These are phyloP conservation scores for Symbiodinium pilosum DNA, from an alignment of 73 alveolate species.

Conservation along the genomic window DNA sequence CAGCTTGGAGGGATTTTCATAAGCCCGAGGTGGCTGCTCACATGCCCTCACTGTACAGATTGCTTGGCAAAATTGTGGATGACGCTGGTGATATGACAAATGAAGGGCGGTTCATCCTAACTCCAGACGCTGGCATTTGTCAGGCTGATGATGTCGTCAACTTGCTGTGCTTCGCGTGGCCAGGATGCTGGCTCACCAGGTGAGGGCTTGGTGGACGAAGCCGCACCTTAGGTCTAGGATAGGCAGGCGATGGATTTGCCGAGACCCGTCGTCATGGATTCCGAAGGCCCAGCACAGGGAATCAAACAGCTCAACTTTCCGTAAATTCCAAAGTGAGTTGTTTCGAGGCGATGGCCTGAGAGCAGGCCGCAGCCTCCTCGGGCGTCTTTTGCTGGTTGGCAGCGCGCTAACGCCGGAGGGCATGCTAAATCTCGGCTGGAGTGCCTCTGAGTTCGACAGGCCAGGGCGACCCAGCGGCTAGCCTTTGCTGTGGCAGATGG, in stretches of 20 bases:
- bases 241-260: constrained; percentile 5
- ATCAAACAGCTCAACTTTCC: too few relatives aligned
- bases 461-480: not conserved
- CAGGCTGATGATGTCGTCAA: too few relatives aligned
- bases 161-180: too few relatives aligned
- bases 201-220: not conserved
- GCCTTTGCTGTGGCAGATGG: too few relatives aligned
- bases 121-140: too few relatives aligned
- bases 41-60: not conserved
- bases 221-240: not conserved
- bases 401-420: not conserved
- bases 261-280: constrained; percentile 5
- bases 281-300: not conserved
- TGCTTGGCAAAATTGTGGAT: too few relatives aligned
- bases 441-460: not conserved
- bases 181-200: constrained; percentile 13
- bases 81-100: too few relatives aligned
- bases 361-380: not conserved
- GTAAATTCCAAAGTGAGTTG: too few relatives aligned
- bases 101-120: too few relatives aligned
- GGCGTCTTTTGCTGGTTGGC: not conserved
- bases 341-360: not conserved
- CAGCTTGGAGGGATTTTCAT: not conserved
- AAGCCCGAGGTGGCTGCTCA: not conserved
- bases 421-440: not conserved